Conservation (phyloP, 768 basidiomycete species). For the Russula earlei region DNA sequence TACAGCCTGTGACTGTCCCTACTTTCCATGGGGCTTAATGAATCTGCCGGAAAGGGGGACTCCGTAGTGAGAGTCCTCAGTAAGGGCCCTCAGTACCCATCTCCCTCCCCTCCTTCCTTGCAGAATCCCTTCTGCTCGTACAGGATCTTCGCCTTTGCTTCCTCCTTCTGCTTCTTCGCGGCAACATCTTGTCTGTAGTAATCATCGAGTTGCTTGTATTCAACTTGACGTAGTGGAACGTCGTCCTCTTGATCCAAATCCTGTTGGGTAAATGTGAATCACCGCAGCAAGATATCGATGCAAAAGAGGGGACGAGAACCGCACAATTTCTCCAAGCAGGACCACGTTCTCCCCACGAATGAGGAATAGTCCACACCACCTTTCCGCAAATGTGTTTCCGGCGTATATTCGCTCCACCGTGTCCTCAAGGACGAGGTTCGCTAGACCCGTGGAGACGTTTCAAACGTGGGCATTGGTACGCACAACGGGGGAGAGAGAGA, state of each 20-base stretch:
- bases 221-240: slow-evolving; percentile 65
- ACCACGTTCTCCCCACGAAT: slow-evolving; percentile 99
- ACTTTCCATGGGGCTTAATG: slow-evolving; percentile 28
- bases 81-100: slow-evolving; percentile 74
- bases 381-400: slow-evolving; percentile 79
- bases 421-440: slow-evolving; percentile 94
- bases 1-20: slow-evolving; percentile 20
- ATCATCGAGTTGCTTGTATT: slow-evolving; percentile 57
- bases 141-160: slow-evolving; percentile 71
- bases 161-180: slow-evolving; percentile 70
- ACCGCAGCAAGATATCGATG: not conserved
- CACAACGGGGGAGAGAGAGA: not conserved
- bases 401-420: slow-evolving; percentile 94
- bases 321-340: slow-evolving; percentile 88
- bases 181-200: slow-evolving; percentile 69
- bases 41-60: slow-evolving; percentile 28
- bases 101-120: slow-evolving; percentile 93
- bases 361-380: slow-evolving; percentile 80
- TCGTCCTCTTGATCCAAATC: slow-evolving; percentile 92
- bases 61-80: slow-evolving; percentile 29
- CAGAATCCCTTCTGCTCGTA: slow-evolving; percentile 84
- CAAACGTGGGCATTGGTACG: not conserved
- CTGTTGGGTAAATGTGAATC: slow-evolving; percentile 32
- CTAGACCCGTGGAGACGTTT: slow-evolving; percentile 33
- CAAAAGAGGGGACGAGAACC: not conserved